phyloP scores from a whole-genome alignment of 192 early-diverging fungal genomes.

The Chytriomyces confervae region DNA sequence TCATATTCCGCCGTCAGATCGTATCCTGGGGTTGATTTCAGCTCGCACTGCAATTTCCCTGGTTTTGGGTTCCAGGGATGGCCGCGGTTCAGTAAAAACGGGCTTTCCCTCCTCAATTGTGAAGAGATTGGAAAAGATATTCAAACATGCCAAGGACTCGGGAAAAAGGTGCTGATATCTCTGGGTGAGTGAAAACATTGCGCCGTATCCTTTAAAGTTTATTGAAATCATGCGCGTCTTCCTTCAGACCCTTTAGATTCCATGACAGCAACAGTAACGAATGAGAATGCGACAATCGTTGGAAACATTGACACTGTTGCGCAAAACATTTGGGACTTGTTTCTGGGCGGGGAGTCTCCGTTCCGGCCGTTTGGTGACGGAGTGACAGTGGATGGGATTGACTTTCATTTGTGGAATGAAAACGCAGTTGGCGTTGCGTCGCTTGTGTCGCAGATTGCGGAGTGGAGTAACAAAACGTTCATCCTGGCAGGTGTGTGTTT shows the following conservation, averaged over 20 bases:
- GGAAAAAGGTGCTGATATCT: conserved; percentile 75
- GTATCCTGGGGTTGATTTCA: conserved; percentile 71
- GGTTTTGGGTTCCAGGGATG: conserved; percentile 35
- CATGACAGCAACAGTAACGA: conserved; percentile 37
- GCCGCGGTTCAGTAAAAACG: conserved; percentile 54
- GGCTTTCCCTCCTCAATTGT: conserved; percentile 72
- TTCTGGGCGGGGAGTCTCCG: conserved; percentile 66
- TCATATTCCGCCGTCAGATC: conserved; percentile 64
- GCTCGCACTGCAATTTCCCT: conserved; percentile 65
- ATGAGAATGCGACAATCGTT: conserved; percentile 45
- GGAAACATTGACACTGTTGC: conserved; percentile 58
- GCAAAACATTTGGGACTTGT: conserved; percentile 75
- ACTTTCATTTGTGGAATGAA: conserved; percentile 48
- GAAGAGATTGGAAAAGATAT: conserved; percentile 70
- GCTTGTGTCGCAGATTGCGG: conserved; percentile 10
- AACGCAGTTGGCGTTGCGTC: conserved; percentile 31
- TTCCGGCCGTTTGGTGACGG: conserved; percentile 73
- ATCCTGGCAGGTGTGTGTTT: conserved; percentile 4
- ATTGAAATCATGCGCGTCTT: too few species aligned
- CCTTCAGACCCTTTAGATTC: conserved; percentile 55
- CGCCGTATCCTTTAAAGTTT: too few species aligned
- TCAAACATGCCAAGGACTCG: conserved; percentile 70
- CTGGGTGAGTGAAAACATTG: conserved; percentile 58
- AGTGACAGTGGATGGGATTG: conserved; percentile 67
- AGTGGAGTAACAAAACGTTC: conserved; percentile 28